phyloP scores from a whole-genome alignment of 2,329 filamentous ascomycete genomes.

The Aspergillus costaricaensis region DNA sequence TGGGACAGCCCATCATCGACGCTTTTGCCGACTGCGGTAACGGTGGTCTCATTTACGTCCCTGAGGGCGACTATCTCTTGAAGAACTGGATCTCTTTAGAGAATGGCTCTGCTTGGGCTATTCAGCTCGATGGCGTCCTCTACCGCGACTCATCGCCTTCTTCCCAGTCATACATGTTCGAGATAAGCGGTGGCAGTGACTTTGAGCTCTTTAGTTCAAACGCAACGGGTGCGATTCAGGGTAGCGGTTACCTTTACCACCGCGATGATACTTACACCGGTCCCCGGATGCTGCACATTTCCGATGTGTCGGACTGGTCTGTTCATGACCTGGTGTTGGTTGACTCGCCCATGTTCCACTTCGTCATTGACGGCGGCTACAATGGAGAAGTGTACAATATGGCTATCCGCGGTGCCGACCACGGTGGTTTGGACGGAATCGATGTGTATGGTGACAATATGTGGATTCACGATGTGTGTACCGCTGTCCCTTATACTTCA shows the following conservation, averaged over 20 bases:
- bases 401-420: constrained; percentile 55
- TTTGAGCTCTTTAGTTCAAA: constrained; percentile 56
- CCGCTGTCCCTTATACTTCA: too few relatives aligned
- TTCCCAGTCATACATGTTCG: too few relatives aligned
- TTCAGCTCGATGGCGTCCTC: constrained; percentile 57
- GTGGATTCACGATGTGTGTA: constrained; percentile 57
- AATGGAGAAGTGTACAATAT: constrained; percentile 60
- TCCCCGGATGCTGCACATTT: constrained; percentile 50
- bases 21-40: constrained; percentile 55
- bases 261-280: constrained; percentile 42
- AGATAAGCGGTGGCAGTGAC: constrained; percentile 30
- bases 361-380: constrained; percentile 52
- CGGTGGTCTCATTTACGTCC: constrained; percentile 55
- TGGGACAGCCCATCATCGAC: constrained; percentile 50
- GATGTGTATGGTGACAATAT: constrained; percentile 58
- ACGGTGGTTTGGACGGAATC: constrained; percentile 58
- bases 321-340: constrained; percentile 54
- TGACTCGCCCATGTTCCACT: constrained; percentile 54
- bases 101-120: constrained; percentile 51
- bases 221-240: constrained; percentile 56
- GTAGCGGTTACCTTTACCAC: constrained; percentile 54
- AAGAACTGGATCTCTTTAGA: constrained; percentile 52
- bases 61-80: constrained; percentile 53
- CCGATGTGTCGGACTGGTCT: constrained; percentile 51
- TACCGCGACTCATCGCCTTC: constrained; percentile 39